Percentiles rank a stretch among this genome's conserved stretches.
These are phyloP conservation scores for Durusdinium trenchii DNA, from an alignment of 73 alveolate genomes.

Conservation along the genomic window DNA sequence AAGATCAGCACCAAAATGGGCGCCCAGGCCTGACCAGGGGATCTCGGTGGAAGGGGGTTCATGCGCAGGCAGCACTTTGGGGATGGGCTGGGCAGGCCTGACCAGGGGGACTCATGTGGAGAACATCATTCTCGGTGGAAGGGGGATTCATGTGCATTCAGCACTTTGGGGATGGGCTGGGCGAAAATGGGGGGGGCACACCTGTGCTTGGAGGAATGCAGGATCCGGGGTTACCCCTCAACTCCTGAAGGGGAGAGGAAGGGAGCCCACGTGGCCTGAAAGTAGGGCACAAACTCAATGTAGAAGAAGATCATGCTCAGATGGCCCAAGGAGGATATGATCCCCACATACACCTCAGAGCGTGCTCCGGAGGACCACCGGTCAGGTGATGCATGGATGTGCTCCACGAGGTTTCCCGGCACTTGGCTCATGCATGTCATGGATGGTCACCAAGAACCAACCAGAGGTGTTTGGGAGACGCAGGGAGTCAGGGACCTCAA, in stretches of 20 bases:
- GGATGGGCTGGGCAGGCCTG: neutral
- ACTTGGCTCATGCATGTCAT: neutral
- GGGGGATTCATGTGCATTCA: too few species aligned
- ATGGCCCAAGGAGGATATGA: conserved; percentile 13
- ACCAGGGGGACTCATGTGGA: too few species aligned
- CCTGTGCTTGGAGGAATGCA: too few species aligned
- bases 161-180: too few species aligned
- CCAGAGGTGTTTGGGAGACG: neutral
- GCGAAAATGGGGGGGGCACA: too few species aligned
- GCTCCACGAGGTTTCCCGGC: neutral
- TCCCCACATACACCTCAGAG: neutral
- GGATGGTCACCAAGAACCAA: neutral
- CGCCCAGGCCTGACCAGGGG: conserved; percentile 76
- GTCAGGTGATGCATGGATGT: neutral
- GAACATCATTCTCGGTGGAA: too few species aligned
- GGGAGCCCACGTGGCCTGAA: conserved; percentile 13
- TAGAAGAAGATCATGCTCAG: conserved; percentile 44
- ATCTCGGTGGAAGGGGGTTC: neutral
- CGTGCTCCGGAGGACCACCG: neutral
- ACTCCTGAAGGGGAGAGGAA: too few species aligned
- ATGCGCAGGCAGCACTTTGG: neutral
- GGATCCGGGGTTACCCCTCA: too few species aligned
- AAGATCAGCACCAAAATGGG: conserved; percentile 56
- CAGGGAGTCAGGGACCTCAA: neutral
- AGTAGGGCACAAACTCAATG: conserved; percentile 15